Base-by-base conservation (phyloP, 1,139 yeast species). In the Saccharomyces hybrid region DNA sequence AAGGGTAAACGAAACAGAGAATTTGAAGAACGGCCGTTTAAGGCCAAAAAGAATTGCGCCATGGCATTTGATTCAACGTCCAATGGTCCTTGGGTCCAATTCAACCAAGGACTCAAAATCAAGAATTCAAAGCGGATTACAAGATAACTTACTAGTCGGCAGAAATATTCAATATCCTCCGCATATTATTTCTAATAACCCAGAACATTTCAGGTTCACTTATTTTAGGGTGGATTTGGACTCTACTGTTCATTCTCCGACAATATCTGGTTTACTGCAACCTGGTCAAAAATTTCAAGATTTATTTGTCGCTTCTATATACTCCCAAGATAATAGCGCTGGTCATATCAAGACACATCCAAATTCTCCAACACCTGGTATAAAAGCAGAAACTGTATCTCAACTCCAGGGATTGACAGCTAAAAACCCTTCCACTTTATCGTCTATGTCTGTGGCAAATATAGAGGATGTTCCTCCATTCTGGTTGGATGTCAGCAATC, bases 401-500 rank as follows among this genome's bases (percentile, higher is more conserved):
- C 47, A 32, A 27, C 14, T 51, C 14, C 51, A 48, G 7, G 42
- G 48, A 25, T 13, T 27, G 20, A 23, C 27, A 8, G 14, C 16
- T 14, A 47, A 47, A 29, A 47, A 47, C 23, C 27, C 26, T 14
- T 56, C 53, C 25, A 57, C 51, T 46, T 8, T 50, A 5, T 56
- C 57, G 16, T 57, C 62, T 6, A 28, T 60, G 7, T 65, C 67
- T 2, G 64, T 63, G 11, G 56, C 59, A 28, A 64, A 59, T 29
- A 53, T 59, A n/a, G 68, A 62, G 7, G 73, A 71, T 28, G 62
- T 67, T 1, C 65, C 76, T 2, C 95, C 96, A 4, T 88, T 88
- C 66, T 93, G 99, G 98, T 76, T 93, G 9, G 99, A 93, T 70
- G 88, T 93, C 25, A 74, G 88, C 54, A 86, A 90, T 64, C 99